Evolutionary conservation across 345 rosid genomes (phyloP), one percentile per base, ranked within the genome.

Genomic region (Durio zibethinus): DNA sequence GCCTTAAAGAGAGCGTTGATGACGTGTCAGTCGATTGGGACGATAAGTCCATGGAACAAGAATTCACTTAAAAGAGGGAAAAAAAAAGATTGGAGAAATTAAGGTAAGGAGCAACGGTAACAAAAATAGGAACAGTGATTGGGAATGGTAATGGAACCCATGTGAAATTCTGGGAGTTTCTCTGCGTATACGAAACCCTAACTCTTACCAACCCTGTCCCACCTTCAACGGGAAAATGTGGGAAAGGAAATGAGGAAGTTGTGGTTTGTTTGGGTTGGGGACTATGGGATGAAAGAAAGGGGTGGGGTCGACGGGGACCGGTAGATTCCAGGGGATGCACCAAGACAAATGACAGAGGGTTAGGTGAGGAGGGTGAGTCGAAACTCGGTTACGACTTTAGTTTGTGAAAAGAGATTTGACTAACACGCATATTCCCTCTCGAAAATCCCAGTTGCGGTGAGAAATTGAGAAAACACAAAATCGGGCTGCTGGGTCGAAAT

Each of bases 1-100:
- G 21, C 15, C 78, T 72, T 25, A 63, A 33, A 48, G 62, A 63
- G 36, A 76, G 78, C 7, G 31, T 62, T 1, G 78, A 76, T 47
- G 69, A 66, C 10, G 72, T 35, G 23, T 38, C 36, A 1, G 56
- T 57, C 12, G 67, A 57, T 71, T 71, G 60, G 33, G 75, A 71
- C 15, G 77, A 57, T 31, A 59, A 36, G 20, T 59, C 77, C 76
- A 74, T 74, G 9, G 38, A 20, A 74, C 8, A 4, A 10, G 0
- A 59, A 5, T 4, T 27, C 20, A 42, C 6, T 38, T 14, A 56
- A n/a, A 56, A n/a, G n/a, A 36, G 0, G 1, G 36, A 15, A 62
- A 31, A 16, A 0, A 8, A 16, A 6, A 16, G 27, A 18, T 29
- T 70, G 67, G 10, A 5, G 29, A 16, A 16, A 57, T 42, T 12